These are phyloP conservation scores for Trichoderma semiorbis DNA, from an alignment of 2,329 filamentous ascomycete species.

Conservation along the genomic window DNA sequence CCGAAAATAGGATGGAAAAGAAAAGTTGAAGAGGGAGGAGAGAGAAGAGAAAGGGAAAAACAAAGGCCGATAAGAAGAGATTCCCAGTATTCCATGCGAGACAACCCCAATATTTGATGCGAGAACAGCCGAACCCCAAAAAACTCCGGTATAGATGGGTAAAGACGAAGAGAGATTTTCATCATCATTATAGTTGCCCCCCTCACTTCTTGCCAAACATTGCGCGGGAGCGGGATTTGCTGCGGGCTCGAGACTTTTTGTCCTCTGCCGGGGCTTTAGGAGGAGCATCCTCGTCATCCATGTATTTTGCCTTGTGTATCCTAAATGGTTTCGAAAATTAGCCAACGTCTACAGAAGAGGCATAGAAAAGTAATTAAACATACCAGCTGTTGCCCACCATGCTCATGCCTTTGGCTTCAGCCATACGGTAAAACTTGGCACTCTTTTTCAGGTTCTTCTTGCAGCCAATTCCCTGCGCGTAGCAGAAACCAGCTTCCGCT, in stretches of 20 bases:
- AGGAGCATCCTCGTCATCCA: conserved; percentile 53
- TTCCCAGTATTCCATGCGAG: conserved; percentile 20
- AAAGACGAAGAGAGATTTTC: conserved; percentile 29
- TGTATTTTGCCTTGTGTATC: conserved; percentile 97
- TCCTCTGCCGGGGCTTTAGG: conserved; percentile 44
- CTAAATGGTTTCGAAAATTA: conserved; percentile 41
- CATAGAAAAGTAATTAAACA: conserved; percentile 36
- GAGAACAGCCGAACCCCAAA: conserved; percentile 25
- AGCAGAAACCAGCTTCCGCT: conserved; percentile 93
- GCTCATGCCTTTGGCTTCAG: conserved; percentile 88
- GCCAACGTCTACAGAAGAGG: background rate
- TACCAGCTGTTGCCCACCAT: conserved; percentile 99
- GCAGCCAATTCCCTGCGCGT: conserved; percentile 86
- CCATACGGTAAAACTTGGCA: conserved; percentile 83
- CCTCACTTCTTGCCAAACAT: conserved; percentile 58
- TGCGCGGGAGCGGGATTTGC: conserved; percentile 71
- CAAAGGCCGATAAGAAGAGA: background rate
- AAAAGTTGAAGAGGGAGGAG: background rate
- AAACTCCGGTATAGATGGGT: conserved; percentile 33
- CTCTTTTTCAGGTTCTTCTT: conserved; percentile 97
- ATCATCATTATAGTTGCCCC: conserved; percentile 27
- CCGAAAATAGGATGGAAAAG: background rate
- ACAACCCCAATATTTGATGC: conserved; percentile 18
- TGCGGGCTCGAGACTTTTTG: conserved; percentile 56
- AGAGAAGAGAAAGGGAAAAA: background rate